A percentile compares a stretch with the other conserved stretches of the same genome.
Evolutionary conservation across 306 rosid genomes (phyloP).

Genomic region (Acmispon strigosus): DNA sequence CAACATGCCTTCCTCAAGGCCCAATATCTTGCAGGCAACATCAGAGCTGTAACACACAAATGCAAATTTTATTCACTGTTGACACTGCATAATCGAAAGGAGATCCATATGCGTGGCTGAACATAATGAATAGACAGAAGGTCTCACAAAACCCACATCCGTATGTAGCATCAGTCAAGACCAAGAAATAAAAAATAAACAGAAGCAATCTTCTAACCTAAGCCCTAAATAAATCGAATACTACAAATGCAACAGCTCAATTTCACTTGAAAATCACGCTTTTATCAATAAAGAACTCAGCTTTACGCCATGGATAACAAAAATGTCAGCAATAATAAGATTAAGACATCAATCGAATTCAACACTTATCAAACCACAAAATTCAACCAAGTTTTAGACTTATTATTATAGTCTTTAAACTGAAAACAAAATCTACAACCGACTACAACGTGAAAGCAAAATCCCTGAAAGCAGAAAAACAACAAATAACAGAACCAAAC

Average conservation of each 20-base stretch:
- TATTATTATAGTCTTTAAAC: no score
- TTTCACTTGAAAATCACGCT: background rate
- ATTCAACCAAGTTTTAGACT: background rate
- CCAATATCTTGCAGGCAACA: conserved; percentile 44
- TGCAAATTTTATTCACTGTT: conserved; percentile 64
- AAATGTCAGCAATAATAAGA: background rate
- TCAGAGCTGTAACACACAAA: conserved; percentile 94
- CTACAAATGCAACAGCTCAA: background rate
- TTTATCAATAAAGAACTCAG: background rate
- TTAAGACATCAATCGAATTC: background rate
- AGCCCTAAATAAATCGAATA: background rate
- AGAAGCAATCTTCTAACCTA: background rate
- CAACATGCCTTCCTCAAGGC: conserved; percentile 85
- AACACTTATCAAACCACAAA: background rate
- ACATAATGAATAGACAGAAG: conserved; percentile 26
- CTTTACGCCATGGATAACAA: no score
- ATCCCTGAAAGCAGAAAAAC: background rate
- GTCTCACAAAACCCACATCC: conserved; percentile 20
- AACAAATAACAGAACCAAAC: background rate
- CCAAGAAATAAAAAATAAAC: background rate
- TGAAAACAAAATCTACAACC: background rate
- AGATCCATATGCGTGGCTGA: conserved; percentile 46
- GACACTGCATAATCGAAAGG: conserved; percentile 45
- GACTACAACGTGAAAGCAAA: background rate
- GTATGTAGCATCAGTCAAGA: background rate